These are phyloP conservation scores for Phoma sp. DNA, from an alignment of 2,329 filamentous ascomycete species.

Conservation along the genomic window DNA sequence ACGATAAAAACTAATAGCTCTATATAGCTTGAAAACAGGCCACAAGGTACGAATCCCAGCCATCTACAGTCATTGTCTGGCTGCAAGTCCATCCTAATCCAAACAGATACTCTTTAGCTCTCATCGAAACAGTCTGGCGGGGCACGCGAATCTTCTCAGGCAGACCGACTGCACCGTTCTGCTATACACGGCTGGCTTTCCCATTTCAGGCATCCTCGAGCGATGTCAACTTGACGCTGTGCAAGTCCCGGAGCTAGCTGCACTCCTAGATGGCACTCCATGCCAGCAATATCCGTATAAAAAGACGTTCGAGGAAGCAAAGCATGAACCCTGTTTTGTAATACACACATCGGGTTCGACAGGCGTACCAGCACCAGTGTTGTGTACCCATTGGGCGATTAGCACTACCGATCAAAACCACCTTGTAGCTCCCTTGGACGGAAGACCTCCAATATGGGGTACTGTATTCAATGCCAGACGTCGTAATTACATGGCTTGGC, in stretches of 20 bases:
- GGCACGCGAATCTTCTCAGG: slow-evolving; percentile 34
- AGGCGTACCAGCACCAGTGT: slow-evolving; percentile 47
- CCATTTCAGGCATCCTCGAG: slow-evolving; percentile 30
- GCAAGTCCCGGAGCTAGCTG: slow-evolving; percentile 35
- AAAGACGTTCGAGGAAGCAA: slow-evolving; percentile 40
- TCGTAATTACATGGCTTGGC: slow-evolving; percentile 26
- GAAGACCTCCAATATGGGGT: slow-evolving; percentile 26
- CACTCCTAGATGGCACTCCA: slow-evolving; percentile 24
- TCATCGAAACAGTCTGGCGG: slow-evolving; percentile 34
- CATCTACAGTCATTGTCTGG: neutral
- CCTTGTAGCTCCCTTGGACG: slow-evolving; percentile 25
- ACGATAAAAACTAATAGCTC: neutral
- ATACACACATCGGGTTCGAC: slow-evolving; percentile 50
- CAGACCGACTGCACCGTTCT: slow-evolving; percentile 36
- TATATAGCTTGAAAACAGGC: slow-evolving; percentile 50
- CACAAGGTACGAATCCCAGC: slow-evolving; percentile 38
- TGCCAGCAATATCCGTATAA: slow-evolving; percentile 30
- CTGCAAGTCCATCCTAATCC: neutral
- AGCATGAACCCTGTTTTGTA: slow-evolving; percentile 40
- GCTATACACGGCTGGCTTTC: slow-evolving; percentile 32
- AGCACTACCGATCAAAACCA: slow-evolving; percentile 27
- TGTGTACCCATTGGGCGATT: slow-evolving; percentile 35
- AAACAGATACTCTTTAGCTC: slow-evolving; percentile 35
- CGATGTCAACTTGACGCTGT: slow-evolving; percentile 32
- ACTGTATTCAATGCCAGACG: slow-evolving; percentile 11